A percentile compares a stretch with the other conserved stretches of the same genome.
Evolutionary conservation across 164 flowering plant genomes (phyloP).

Genomic region (Stephania yunnanensis): DNA sequence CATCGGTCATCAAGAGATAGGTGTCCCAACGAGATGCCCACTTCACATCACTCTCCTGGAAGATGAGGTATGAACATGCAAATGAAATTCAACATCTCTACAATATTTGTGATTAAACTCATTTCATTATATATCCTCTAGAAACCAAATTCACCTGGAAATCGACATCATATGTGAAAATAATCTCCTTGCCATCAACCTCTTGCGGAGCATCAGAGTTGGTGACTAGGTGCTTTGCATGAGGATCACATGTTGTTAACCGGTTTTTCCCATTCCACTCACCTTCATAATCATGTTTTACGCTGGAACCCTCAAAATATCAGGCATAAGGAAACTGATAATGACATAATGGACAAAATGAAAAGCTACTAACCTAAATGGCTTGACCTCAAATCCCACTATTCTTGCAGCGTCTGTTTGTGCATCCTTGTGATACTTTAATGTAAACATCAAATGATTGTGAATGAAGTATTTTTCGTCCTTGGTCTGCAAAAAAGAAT

Average conservation of each 20-base stretch:
- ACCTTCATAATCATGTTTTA: slow-evolving; percentile 81
- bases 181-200: slow-evolving; percentile 69
- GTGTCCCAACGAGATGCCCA: slow-evolving; percentile 89
- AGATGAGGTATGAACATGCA: slow-evolving; percentile 69
- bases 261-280: slow-evolving; percentile 63
- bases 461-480: slow-evolving; percentile 78
- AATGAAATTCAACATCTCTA: slow-evolving; percentile 54
- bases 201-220: slow-evolving; percentile 81
- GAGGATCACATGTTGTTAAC: slow-evolving; percentile 78
- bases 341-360: not conserved
- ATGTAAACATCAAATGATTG: slow-evolving; percentile 78
- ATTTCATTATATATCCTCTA: slow-evolving; percentile 21
- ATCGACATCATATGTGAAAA: slow-evolving; percentile 91
- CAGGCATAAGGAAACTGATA: not conserved
- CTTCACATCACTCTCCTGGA: slow-evolving; percentile 40
- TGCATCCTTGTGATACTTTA: slow-evolving; percentile 65
- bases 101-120: slow-evolving; percentile 55
- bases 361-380: slow-evolving; percentile 56
- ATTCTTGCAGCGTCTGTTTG: slow-evolving; percentile 61
- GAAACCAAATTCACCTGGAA: slow-evolving; percentile 46
- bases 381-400: slow-evolving; percentile 95
- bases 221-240: slow-evolving; percentile 56
- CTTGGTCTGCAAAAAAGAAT: slow-evolving; percentile 47
- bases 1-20: slow-evolving; percentile 59
- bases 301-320: slow-evolving; percentile 39